phyloP scores from a whole-genome alignment of 1,284 basidiomycete species.

The Anthracocystis setariae region DNA sequence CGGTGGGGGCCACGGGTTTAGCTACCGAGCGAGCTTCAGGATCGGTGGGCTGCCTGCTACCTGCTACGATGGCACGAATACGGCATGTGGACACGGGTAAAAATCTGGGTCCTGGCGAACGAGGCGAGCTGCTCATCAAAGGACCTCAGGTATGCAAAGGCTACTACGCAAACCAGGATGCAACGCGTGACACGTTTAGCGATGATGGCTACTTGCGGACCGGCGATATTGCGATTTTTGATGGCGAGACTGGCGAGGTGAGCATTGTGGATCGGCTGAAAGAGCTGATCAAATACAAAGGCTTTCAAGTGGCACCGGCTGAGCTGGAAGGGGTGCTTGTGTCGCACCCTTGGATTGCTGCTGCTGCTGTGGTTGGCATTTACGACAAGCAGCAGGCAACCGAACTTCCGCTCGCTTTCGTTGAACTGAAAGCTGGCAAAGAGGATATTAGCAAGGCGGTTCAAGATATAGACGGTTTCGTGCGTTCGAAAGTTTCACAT shows the following conservation, averaged over 20 bases:
- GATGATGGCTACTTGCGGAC: conserved; percentile 59
- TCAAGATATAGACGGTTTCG: conserved; percentile 28
- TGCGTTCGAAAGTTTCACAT: conserved; percentile 28
- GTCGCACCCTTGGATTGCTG: conserved; percentile 40
- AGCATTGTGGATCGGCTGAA: conserved; percentile 62
- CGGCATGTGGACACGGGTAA: conserved; percentile 41
- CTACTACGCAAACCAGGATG: conserved; percentile 39
- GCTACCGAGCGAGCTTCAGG: conserved; percentile 9
- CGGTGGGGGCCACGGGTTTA: conserved; percentile 39
- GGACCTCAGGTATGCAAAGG: conserved; percentile 48
- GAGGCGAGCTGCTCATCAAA: conserved; percentile 42
- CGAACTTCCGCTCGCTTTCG: conserved; percentile 35
- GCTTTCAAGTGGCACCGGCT: conserved; percentile 59
- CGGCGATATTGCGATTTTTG: conserved; percentile 58
- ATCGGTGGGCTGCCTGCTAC: no score
- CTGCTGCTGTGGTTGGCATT: conserved; percentile 55
- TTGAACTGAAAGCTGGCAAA: conserved; percentile 34
- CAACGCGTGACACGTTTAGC: conserved; percentile 76
- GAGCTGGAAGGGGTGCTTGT: conserved; percentile 59
- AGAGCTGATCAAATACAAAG: conserved; percentile 65
- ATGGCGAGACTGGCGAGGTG: conserved; percentile 38
- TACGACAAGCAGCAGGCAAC: conserved; percentile 50
- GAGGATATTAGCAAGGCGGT: not conserved
- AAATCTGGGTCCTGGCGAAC: conserved; percentile 27
- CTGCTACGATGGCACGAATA: conserved; percentile 24